Evolutionary conservation across 139 green algal genomes (phyloP).

Genomic region (Chlorella sp.): DNA sequence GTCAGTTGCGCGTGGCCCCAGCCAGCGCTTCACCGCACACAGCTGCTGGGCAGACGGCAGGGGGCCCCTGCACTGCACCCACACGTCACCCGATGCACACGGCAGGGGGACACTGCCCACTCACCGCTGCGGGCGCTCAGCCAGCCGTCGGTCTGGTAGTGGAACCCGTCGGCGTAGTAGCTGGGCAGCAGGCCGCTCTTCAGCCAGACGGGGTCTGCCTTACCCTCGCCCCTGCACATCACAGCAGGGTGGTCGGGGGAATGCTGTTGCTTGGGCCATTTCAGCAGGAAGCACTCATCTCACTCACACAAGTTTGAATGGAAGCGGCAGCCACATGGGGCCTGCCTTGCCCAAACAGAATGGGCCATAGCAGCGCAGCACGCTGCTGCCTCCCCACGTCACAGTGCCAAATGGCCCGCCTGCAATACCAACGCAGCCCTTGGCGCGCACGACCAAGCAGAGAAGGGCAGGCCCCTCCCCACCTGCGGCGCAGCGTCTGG

Average conservation of each 20-base stretch:
- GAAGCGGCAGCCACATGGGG: background rate
- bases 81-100: too few relatives aligned
- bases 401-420: background rate
- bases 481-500: constrained; percentile 58
- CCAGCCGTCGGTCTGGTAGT: constrained; percentile 93
- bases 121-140: constrained; percentile 48
- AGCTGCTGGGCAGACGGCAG: too few relatives aligned
- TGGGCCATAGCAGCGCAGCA: too few relatives aligned
- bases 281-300: background rate
- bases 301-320: background rate
- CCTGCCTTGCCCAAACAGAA: background rate
- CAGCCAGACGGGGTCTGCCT: constrained; percentile 63
- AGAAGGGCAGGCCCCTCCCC: constrained; percentile 10
- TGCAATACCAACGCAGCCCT: background rate
- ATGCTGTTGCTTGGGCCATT: background rate
- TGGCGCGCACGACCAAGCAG: background rate
- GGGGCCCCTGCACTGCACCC: too few relatives aligned
- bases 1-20: too few relatives aligned
- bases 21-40: too few relatives aligned
- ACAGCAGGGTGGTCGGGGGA: background rate
- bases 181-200: constrained; percentile 70
- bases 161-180: constrained; percentile 88
- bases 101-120: too few relatives aligned
- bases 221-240: constrained; percentile 15
- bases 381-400: too few relatives aligned